Percentiles rank a stretch among this genome's conserved stretches.
Evolutionary conservation across 176 grass and related monocot genomes (phyloP).

Genomic region (Pontederia crassipes): DNA sequence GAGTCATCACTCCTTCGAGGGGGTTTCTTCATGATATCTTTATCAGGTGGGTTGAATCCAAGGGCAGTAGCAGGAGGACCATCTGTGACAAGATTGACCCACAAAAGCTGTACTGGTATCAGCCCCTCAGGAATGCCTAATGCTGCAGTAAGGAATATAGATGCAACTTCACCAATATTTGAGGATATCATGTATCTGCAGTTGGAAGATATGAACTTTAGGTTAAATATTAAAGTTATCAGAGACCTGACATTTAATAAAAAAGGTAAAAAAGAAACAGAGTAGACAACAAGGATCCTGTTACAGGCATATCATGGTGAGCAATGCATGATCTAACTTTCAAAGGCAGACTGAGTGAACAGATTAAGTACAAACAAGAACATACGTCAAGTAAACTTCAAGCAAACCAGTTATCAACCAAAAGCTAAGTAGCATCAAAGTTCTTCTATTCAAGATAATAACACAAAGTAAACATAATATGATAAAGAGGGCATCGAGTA

Average conservation of each 20-base stretch:
- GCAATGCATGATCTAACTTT: too few relatives aligned
- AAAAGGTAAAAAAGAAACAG: too few relatives aligned
- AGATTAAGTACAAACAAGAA: too few relatives aligned
- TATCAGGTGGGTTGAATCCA: constrained; percentile 95
- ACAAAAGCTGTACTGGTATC: constrained; percentile 95
- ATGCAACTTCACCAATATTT: constrained; percentile 98
- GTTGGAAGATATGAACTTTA: constrained; percentile 4
- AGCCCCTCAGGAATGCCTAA: constrained; percentile 94
- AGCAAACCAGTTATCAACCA: too few relatives aligned
- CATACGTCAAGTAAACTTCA: too few relatives aligned
- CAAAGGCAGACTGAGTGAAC: too few relatives aligned
- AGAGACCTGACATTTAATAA: background rate
- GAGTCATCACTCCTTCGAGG: constrained; percentile 79
- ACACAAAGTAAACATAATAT: too few relatives aligned
- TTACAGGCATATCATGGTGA: too few relatives aligned
- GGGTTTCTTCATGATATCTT: constrained; percentile 98
- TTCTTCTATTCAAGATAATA: too few relatives aligned
- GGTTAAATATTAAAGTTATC: background rate
- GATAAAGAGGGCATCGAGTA: too few relatives aligned
- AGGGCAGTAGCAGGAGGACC: constrained; percentile 88
- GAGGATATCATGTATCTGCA: constrained; percentile 97
- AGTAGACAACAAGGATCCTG: too few relatives aligned
- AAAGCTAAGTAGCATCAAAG: too few relatives aligned
- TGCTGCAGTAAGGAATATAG: constrained; percentile 85
- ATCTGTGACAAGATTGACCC: constrained; percentile 96